phyloP scores from a whole-genome alignment of 306 rosid species.

The Lathyrus oleraceus region DNA sequence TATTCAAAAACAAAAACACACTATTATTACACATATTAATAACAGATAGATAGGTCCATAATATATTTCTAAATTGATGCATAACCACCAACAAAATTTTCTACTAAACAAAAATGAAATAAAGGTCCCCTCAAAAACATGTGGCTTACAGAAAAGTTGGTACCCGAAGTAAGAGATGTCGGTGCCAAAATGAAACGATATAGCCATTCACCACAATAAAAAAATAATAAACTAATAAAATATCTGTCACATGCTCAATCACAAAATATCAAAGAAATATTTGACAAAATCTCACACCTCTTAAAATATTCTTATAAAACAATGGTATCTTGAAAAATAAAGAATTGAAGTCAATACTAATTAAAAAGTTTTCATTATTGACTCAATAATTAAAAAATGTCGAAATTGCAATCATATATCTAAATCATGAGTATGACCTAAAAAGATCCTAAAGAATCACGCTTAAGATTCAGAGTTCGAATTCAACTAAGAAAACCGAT shows the following conservation, averaged over 20 bases:
- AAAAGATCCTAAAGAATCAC: too few relatives aligned
- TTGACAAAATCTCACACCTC: not conserved
- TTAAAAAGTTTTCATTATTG: not conserved
- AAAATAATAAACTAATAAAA: not conserved
- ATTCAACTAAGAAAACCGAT: too few relatives aligned
- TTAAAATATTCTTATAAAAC: not conserved
- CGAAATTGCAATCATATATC: not conserved
- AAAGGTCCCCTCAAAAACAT: not conserved
- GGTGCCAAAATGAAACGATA: not conserved
- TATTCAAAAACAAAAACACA: slow-evolving; percentile 24
- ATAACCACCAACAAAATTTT: not conserved
- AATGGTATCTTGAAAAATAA: not conserved
- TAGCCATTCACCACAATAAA: not conserved
- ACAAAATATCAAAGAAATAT: not conserved
- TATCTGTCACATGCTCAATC: not conserved
- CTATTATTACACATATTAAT: not conserved
- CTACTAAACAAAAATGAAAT: not conserved
- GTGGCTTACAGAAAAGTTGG: not conserved
- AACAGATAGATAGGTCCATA: not conserved
- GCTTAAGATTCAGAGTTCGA: too few relatives aligned
- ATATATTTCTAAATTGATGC: not conserved
- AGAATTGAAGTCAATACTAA: not conserved
- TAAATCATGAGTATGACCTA: not conserved
- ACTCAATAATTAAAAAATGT: not conserved
- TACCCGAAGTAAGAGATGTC: not conserved